A percentile compares a stretch with the other conserved stretches of the same genome.
Evolutionary conservation across 2,329 filamentous ascomycete species (phyloP).

Genomic region (Cercospora zeae-maydis): DNA sequence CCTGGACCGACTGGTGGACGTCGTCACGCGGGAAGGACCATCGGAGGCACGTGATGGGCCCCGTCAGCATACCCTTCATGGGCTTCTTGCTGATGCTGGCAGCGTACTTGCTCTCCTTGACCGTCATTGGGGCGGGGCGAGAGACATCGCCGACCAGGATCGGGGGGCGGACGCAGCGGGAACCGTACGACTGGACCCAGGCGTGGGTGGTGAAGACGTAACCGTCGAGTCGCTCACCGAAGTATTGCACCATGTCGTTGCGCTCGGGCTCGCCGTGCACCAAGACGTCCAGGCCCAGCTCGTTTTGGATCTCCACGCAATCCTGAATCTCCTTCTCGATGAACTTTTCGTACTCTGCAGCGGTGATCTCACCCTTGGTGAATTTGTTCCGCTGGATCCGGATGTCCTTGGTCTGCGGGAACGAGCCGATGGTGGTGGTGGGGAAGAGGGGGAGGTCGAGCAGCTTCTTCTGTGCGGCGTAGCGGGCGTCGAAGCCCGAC

Average conservation of each 20-base stretch:
- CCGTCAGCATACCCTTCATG: constrained; percentile 99
- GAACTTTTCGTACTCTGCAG: constrained; percentile 93
- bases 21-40: constrained; percentile 99
- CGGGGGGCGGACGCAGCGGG: constrained; percentile 94
- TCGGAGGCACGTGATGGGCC: constrained; percentile 95
- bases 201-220: constrained; percentile 99
- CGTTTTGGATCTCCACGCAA: constrained; percentile 94
- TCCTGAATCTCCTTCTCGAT: constrained; percentile 98
- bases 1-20: constrained; percentile 97
- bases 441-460: constrained; percentile 96
- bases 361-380: constrained; percentile 96
- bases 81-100: constrained; percentile 95
- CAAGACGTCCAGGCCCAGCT: constrained; percentile 93
- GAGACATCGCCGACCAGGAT: constrained; percentile 99
- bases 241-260: constrained; percentile 99
- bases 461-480: constrained; percentile 82
- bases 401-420: constrained; percentile 99
- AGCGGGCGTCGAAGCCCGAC: constrained; percentile 80
- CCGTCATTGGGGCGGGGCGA: constrained; percentile 93
- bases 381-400: constrained; percentile 95
- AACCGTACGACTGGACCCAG: constrained; percentile 98
- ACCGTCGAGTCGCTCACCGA: constrained; percentile 92
- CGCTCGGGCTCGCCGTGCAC: constrained; percentile 99
- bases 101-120: constrained; percentile 99
- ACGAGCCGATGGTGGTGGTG: constrained; percentile 98